Percentiles rank a stretch among this genome's conserved stretches.
Conservation (phyloP, 768 basidiomycete genomes). For the Amanita brunnescens region DNA sequence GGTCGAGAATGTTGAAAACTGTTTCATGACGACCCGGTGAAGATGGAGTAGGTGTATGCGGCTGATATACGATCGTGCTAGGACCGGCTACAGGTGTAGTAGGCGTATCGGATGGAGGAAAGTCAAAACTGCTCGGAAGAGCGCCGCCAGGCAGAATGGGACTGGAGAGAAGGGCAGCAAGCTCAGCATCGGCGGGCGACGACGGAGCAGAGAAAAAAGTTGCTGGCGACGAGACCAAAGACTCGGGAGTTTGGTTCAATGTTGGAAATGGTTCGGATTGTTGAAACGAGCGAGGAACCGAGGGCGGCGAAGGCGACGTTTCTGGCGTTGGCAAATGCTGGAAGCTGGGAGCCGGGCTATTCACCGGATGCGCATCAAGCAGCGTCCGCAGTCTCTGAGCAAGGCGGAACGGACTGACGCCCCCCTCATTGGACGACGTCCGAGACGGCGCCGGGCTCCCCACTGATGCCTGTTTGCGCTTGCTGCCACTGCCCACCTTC, state of each 20-base stretch:
- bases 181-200: conserved; percentile 31
- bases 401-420: background rate
- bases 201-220: conserved; percentile 21
- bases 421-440: background rate
- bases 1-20: conserved; percentile 37
- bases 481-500: background rate
- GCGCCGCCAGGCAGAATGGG: conserved; percentile 48
- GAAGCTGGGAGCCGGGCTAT: conserved; percentile 4
- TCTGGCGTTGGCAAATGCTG: conserved; percentile 4
- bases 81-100: background rate
- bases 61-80: no score
- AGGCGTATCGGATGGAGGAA: background rate
- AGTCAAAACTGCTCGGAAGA: conserved; percentile 20
- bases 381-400: conserved; percentile 3
- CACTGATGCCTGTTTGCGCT: background rate
- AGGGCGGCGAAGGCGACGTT: background rate
- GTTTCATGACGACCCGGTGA: conserved; percentile 16
- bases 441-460: background rate
- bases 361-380: conserved; percentile 4
- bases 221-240: background rate
- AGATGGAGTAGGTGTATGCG: background rate
- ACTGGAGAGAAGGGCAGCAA: conserved; percentile 38
- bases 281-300: background rate
- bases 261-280: background rate
- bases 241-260: background rate